phyloP scores from a whole-genome alignment of 1,284 basidiomycete species.

The Mycosarcoma mackinlayi region DNA sequence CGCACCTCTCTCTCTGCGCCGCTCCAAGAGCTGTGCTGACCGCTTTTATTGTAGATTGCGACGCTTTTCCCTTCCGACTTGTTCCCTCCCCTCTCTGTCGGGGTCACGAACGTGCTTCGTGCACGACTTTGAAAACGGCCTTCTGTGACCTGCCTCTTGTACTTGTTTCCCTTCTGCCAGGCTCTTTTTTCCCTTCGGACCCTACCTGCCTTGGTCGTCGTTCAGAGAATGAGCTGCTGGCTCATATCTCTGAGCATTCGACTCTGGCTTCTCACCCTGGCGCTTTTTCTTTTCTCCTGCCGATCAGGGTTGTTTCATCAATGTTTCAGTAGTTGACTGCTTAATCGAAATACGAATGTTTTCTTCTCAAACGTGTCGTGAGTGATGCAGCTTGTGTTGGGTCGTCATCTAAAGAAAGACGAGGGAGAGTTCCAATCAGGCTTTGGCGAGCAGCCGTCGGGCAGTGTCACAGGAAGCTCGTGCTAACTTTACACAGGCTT shows the following conservation, averaged over 20 bases:
- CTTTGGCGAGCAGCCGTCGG: no score
- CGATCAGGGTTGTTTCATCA: conserved; percentile 4
- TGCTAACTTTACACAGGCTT: no score
- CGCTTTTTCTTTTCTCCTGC: background rate
- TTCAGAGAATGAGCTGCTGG: no score
- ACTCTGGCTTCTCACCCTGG: background rate
- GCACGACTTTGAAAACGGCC: background rate
- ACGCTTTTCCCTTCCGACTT: background rate
- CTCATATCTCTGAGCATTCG: no score
- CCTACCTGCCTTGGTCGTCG: background rate
- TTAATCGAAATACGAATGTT: conserved; percentile 3
- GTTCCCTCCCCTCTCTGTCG: background rate
- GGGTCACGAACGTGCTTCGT: no score
- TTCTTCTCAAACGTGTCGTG: background rate
- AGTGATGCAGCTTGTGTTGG: background rate
- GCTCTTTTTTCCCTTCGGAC: conserved; percentile 1
- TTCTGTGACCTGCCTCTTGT: background rate
- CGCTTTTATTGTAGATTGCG: conserved; percentile 8
- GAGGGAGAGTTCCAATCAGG: no score
- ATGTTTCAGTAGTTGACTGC: conserved; percentile 7
- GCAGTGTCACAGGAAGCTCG: no score
- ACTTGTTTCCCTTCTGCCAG: conserved; percentile 1
- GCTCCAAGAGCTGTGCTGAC: background rate
- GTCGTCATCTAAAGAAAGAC: no score
- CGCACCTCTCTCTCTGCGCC: background rate